Percentiles rank a stretch among this genome's conserved stretches.
These are phyloP conservation scores for Isoetes taiwanensis DNA, from an alignment of 75 land plant species.

Conservation along the genomic window DNA sequence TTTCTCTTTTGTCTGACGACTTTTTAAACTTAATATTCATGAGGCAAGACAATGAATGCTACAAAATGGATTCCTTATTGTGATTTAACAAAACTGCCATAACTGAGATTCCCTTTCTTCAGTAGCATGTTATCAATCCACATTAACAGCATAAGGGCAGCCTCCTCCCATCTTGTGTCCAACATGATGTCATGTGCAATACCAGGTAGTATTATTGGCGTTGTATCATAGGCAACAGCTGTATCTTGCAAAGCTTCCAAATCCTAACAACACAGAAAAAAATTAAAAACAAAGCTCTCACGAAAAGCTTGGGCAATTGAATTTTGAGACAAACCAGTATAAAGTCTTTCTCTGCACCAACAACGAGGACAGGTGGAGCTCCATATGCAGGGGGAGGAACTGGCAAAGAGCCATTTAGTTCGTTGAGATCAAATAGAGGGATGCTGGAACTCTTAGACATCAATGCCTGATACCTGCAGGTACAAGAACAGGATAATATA, in stretches of 20 bases:
- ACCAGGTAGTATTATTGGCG: conserved; percentile 38
- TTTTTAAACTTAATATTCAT: too few species aligned
- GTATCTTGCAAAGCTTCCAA: conserved; percentile 62
- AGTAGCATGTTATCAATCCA: too few species aligned
- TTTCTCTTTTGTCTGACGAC: too few species aligned
- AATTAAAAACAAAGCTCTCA: not conserved
- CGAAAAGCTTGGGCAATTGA: not conserved
- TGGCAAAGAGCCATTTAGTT: conserved; percentile 74
- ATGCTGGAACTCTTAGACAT: conserved; percentile 63
- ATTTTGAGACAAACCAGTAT: conserved; percentile 36
- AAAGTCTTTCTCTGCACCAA: conserved; percentile 76
- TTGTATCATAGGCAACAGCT: conserved; percentile 38
- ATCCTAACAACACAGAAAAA: conserved; percentile 29
- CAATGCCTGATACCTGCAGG: conserved; percentile 53
- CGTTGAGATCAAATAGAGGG: conserved; percentile 68
- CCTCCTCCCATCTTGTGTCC: conserved; percentile 60
- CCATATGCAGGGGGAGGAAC: conserved; percentile 31
- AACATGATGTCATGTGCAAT: conserved; percentile 94
- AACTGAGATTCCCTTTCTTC: too few species aligned
- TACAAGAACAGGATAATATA: not conserved
- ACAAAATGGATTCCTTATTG: too few species aligned
- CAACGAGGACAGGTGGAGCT: conserved; percentile 44
- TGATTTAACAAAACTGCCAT: too few species aligned
- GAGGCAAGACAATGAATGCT: too few species aligned
- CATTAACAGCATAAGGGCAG: too few species aligned